Percentiles rank a stretch among this genome's conserved stretches.
Conservation (phyloP, 148 eudicot species). For the Oxyria digyna region DNA sequence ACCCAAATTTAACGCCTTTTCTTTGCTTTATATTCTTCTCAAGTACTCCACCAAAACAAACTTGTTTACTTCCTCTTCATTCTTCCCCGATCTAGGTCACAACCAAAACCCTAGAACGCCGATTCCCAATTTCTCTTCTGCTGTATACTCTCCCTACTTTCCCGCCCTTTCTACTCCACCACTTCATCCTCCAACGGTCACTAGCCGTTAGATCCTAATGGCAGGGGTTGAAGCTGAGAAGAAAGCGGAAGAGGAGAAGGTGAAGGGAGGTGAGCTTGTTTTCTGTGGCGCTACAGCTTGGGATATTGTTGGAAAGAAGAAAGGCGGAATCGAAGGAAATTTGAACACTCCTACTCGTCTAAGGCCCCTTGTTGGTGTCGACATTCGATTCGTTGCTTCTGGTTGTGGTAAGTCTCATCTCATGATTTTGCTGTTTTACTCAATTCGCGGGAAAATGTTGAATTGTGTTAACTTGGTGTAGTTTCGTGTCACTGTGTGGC, state of each 20-base stretch:
- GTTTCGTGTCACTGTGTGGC: constrained; percentile 97
- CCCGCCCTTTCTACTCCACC: constrained; percentile 24
- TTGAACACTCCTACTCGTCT: constrained; percentile 74
- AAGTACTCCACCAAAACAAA: neutral
- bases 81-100: constrained; percentile 30
- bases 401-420: constrained; percentile 51
- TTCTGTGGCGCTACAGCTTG: constrained; percentile 80
- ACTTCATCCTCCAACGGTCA: constrained; percentile 20
- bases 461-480: constrained; percentile 25
- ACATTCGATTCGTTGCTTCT: constrained; percentile 67
- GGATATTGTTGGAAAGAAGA: constrained; percentile 69
- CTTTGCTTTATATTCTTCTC: constrained; percentile 5
- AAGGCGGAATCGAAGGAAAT: constrained; percentile 37
- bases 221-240: constrained; percentile 35
- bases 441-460: constrained; percentile 8
- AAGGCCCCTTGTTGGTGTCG: constrained; percentile 75
- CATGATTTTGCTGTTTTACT: neutral
- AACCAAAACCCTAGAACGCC: constrained; percentile 20
- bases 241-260: constrained; percentile 32
- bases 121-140: constrained; percentile 12
- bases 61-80: constrained; percentile 2
- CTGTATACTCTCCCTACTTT: constrained; percentile 4
- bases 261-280: constrained; percentile 72
- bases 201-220: constrained; percentile 45
- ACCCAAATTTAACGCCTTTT: constrained; percentile 3